Evolutionary conservation across 805 yeast genomes (phyloP), one percentile per base, ranked within the genome.

Genomic region (Saccharomycopsis sp.): DNA sequence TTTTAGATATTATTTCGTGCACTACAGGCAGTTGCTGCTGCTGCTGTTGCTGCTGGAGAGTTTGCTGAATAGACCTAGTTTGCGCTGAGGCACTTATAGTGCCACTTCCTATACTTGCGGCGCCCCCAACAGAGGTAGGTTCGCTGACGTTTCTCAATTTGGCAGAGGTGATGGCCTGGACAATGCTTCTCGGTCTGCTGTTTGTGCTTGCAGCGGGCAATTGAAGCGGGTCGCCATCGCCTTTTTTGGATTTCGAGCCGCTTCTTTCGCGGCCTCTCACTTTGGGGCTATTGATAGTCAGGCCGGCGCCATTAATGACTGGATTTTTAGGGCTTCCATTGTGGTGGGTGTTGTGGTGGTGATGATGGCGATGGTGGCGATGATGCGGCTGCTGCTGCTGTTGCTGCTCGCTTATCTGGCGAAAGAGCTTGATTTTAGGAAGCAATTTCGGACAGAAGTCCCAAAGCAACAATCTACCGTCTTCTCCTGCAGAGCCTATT

Each of bases 401-500:
- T 14, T 48, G 60, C n/a, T 52, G 59, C 23, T 54, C 50, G 4
- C 41, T 37, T 34, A 47, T 24, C 44, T 52, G 12, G 34, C 41
- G 14, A 34, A 18, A 15, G 47, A 29, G 15, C 50, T 37, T 8
- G n/a, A 34, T 62, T 51, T 70, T 72, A 2, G 76, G 75, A 47
- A 78, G 64, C 40, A 73, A 68, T 59, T 74, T 67, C 2, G 82
- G 83, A 14, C 75, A 72, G 59, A 82, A 79, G 60, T 82, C 85
- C 79, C 83, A 82, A 41, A 80, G 69, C 18, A 77, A 63, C 5
- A 82, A 64, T 23, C 71, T 69, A 2, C 84, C 82, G 62, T 82
- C 87, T 57, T 81, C 84, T 8, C 83, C 83, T 18, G 76, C 82
- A 12, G 80, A 70, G 2, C 81, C 82, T 7, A 82, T 68, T 34